These are phyloP conservation scores for Mortierella sp. DNA, from an alignment of 371 early-diverging fungal species.

Conservation along the genomic window DNA sequence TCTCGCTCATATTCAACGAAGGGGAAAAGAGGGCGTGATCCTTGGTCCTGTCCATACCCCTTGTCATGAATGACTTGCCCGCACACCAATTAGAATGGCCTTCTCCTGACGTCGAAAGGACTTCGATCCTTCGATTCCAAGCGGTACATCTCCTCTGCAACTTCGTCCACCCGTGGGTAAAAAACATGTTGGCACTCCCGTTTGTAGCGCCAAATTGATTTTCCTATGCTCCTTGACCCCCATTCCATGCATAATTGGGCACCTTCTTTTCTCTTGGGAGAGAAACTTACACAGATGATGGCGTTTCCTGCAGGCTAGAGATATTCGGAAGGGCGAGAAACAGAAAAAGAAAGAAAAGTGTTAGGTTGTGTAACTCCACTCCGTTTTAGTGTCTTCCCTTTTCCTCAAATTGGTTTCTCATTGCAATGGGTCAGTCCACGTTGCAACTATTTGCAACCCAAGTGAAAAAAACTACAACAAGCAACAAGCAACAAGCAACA, in stretches of 20 bases:
- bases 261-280: not conserved
- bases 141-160: too few species aligned
- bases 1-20: not conserved
- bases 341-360: not conserved
- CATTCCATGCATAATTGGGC: not conserved
- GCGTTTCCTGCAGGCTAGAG: slow-evolving; percentile 79
- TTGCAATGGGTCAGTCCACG: slow-evolving; percentile 3
- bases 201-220: not conserved
- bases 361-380: slow-evolving; percentile 4
- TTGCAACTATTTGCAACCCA: not conserved
- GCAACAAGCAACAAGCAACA: not conserved
- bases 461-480: not conserved
- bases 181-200: not conserved
- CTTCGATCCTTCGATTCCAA: too few species aligned
- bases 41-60: not conserved
- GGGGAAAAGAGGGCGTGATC: not conserved
- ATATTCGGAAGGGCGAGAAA: slow-evolving; percentile 4
- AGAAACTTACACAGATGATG: slow-evolving; percentile 72
- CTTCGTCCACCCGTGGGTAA: not conserved
- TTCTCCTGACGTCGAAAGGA: too few species aligned
- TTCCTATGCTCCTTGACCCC: not conserved
- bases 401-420: slow-evolving; percentile 3
- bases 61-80: not conserved
- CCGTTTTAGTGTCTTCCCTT: not conserved
- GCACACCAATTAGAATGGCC: too few species aligned